Base-by-base conservation (phyloP, 176 grass and related monocot species). In the Avena eriantha region DNA sequence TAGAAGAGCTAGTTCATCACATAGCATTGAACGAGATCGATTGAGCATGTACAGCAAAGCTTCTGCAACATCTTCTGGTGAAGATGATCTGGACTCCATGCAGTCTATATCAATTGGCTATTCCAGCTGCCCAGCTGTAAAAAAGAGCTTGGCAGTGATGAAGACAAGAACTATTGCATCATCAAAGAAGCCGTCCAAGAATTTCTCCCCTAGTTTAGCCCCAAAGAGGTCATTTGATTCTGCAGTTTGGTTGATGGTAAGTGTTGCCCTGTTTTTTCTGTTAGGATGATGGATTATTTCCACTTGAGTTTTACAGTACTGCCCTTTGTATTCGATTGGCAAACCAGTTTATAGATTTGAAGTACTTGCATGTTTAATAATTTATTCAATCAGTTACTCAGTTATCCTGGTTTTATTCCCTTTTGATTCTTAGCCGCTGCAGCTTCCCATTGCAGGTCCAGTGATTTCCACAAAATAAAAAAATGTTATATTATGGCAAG, bases 151-250 rank as follows among this genome's bases (percentile, higher is more conserved):
- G 70, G 67, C 75, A 46, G 76, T 89, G 73, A 89, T 91, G 53
- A 95, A 93, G 78, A 92, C 86, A 11, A 94, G 86, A 92, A 80
- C 86, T 81, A 86, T 96, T 56, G 85, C 88, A 47, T 80, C 90
- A 78, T 95, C 96, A 66, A 98, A 94, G 82, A 98, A 94, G 83
- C 76, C 84, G 4, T 87, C 88, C 34, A 96, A 91, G 76, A 94
- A 51, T 78, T 82, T 87, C 35, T 86, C 83, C 56, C 86, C 94
- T 63, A 92, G 88, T 77, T 93, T 94, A 55, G 88, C 55, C 72
- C 88, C 93, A 2, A 98, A 96, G 77, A 81, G 93, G 36, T 94
- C 96, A 41, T 98, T 94, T 91, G 96, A 98, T 86, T 96, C 93
- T 66, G 86, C 88, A 81, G 79, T 94, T 90, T 91, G 92, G 88